Conservation (phyloP, 495 filamentous ascomycete genomes). For the Daldinia grandis region DNA sequence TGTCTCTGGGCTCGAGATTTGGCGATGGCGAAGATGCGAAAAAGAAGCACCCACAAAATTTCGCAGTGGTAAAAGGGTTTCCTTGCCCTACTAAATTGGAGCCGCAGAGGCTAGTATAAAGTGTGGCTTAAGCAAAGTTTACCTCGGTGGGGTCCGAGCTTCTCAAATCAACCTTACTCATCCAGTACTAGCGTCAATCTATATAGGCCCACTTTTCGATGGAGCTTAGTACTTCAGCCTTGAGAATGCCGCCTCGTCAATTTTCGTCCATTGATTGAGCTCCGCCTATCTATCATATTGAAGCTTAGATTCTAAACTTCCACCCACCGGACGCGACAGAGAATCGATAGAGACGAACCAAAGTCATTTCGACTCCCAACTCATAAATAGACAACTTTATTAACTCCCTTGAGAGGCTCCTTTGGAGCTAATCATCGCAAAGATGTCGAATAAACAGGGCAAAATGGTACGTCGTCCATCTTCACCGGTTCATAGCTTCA, state of each 20-base stretch:
- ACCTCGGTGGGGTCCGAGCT: constrained; percentile 36
- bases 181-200: constrained; percentile 12
- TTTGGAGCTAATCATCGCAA: constrained; percentile 66
- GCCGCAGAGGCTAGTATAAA: constrained; percentile 29
- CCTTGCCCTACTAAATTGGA: constrained; percentile 41
- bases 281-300: constrained; percentile 39
- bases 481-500: constrained; percentile 50
- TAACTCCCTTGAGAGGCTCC: constrained; percentile 65
- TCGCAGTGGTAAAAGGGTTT: constrained; percentile 41
- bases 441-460: constrained; percentile 94
- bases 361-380: constrained; percentile 44
- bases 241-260: constrained; percentile 39
- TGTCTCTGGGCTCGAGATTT: constrained; percentile 22
- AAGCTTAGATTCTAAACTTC: constrained; percentile 28
- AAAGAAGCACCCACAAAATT: constrained; percentile 42
- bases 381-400: constrained; percentile 61
- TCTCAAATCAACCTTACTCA: constrained; percentile 20
- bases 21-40: constrained; percentile 25
- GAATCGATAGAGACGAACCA: constrained; percentile 39
- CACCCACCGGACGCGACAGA: constrained; percentile 24
- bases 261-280: constrained; percentile 39
- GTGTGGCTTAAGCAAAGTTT: constrained; percentile 24
- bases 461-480: constrained; percentile 87
- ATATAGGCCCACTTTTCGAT: constrained; percentile 5
- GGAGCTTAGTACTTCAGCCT: constrained; percentile 40